phyloP scores from a whole-genome alignment of 768 basidiomycete genomes.

The Tricholoma furcatifolium region DNA sequence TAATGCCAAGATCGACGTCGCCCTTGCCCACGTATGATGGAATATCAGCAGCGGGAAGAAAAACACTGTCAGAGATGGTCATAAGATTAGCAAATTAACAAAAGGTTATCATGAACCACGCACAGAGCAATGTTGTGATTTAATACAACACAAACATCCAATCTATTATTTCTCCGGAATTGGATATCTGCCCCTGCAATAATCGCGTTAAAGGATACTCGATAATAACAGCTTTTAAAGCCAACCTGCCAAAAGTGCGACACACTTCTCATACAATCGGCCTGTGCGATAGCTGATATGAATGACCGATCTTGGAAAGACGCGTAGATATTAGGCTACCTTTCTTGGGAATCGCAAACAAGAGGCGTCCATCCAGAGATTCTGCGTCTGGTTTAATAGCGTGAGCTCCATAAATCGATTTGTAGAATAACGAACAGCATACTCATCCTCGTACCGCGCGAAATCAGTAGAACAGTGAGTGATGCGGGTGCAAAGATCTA shows the following conservation, averaged over 20 bases:
- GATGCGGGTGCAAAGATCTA: too few relatives aligned
- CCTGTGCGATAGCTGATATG: constrained; percentile 2
- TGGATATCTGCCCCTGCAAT: constrained; percentile 88
- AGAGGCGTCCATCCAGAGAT: constrained; percentile 75
- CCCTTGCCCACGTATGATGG: constrained; percentile 99
- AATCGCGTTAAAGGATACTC: not conserved
- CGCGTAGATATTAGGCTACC: constrained; percentile 43
- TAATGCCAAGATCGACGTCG: constrained; percentile 94
- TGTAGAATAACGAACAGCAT: not conserved
- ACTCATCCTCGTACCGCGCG: constrained; percentile 18
- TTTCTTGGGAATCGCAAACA: constrained; percentile 99
- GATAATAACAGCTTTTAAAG: not conserved
- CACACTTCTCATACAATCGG: constrained; percentile 86
- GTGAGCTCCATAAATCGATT: not conserved
- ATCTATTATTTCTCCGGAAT: constrained; percentile 80
- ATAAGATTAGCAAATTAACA: not conserved
- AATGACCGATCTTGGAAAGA: not conserved
- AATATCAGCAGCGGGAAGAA: constrained; percentile 95
- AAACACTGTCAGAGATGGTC: constrained; percentile 59
- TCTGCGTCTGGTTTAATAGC: constrained; percentile 58
- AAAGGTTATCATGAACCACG: constrained; percentile 24
- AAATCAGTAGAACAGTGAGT: too few relatives aligned
- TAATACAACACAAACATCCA: constrained; percentile 91
- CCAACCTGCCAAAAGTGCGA: constrained; percentile 80
- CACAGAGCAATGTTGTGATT: constrained; percentile 95